Evolutionary conservation across 2,329 filamentous ascomycete species (phyloP).

Genomic region (Hypoxylon sp.): DNA sequence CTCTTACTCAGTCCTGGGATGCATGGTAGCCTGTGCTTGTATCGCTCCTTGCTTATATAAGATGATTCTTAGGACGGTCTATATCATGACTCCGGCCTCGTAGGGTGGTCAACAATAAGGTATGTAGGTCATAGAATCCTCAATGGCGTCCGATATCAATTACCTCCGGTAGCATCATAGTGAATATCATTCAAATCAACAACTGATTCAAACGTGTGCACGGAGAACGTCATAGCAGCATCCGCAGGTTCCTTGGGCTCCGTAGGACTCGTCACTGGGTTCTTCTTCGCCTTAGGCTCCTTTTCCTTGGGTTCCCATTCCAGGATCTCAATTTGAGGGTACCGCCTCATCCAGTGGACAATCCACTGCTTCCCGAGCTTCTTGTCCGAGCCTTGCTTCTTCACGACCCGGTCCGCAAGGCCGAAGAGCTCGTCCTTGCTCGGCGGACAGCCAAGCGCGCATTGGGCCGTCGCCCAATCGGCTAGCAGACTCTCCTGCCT

Average conservation of each 20-base stretch:
- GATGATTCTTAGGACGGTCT: no score
- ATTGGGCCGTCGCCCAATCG: slow-evolving; percentile 46
- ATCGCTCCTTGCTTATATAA: not conserved
- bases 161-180: slow-evolving; percentile 3
- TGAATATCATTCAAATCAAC: slow-evolving; percentile 3
- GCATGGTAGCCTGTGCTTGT: not conserved
- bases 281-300: slow-evolving; percentile 19
- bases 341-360: slow-evolving; percentile 46
- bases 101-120: not conserved
- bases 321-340: slow-evolving; percentile 41
- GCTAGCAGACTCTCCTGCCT: slow-evolving; percentile 46
- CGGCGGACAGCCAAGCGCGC: slow-evolving; percentile 44
- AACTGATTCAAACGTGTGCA: slow-evolving; percentile 18
- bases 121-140: not conserved
- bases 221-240: slow-evolving; percentile 5
- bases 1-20: not conserved
- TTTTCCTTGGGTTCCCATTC: slow-evolving; percentile 39
- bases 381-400: slow-evolving; percentile 37
- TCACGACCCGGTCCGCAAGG: slow-evolving; percentile 43
- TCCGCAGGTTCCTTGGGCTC: not conserved
- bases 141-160: not conserved
- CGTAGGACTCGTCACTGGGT: not conserved
- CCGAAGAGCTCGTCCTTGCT: slow-evolving; percentile 46
- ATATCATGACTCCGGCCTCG: no score
- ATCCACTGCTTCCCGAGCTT: slow-evolving; percentile 49